Percentiles rank a stretch among this genome's conserved stretches.
phyloP scores from a whole-genome alignment of 2,329 filamentous ascomycete genomes.

The Rasamsonia emersonii region DNA sequence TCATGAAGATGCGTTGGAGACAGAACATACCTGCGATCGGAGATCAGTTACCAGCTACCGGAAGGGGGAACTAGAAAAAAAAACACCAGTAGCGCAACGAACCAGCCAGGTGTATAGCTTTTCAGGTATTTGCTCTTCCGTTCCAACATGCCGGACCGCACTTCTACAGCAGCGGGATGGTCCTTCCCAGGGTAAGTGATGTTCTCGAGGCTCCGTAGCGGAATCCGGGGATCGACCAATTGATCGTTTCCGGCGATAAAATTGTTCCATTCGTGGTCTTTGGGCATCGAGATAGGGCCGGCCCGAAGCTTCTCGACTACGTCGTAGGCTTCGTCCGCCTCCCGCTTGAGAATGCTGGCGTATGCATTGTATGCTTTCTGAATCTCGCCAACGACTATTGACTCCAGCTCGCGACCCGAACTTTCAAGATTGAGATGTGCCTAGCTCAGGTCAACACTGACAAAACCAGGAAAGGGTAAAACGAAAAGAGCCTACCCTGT shows the following conservation, averaged over 20 bases:
- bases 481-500: constrained; percentile 55
- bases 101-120: constrained; percentile 94
- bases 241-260: constrained; percentile 76
- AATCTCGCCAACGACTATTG: constrained; percentile 93
- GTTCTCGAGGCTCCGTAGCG: constrained; percentile 67
- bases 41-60: too few relatives aligned
- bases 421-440: constrained; percentile 91
- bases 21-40: constrained; percentile 86
- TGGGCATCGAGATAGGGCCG: constrained; percentile 85
- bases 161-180: constrained; percentile 72
- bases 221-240: constrained; percentile 76
- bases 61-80: not conserved
- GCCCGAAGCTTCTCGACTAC: constrained; percentile 72
- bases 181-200: constrained; percentile 89
- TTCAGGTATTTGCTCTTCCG: constrained; percentile 98
- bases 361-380: constrained; percentile 97
- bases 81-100: constrained; percentile 28
- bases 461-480: constrained; percentile 13
- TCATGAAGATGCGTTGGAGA: constrained; percentile 96
- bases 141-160: constrained; percentile 84
- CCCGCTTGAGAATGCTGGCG: constrained; percentile 80
- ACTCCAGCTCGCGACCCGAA: constrained; percentile 88
- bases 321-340: constrained; percentile 72
- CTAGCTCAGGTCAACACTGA: constrained; percentile 41
- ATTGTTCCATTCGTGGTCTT: constrained; percentile 80